Evolutionary conservation across 139 green algal species (phyloP).

Genomic region (Diplosphaera chodatii): DNA sequence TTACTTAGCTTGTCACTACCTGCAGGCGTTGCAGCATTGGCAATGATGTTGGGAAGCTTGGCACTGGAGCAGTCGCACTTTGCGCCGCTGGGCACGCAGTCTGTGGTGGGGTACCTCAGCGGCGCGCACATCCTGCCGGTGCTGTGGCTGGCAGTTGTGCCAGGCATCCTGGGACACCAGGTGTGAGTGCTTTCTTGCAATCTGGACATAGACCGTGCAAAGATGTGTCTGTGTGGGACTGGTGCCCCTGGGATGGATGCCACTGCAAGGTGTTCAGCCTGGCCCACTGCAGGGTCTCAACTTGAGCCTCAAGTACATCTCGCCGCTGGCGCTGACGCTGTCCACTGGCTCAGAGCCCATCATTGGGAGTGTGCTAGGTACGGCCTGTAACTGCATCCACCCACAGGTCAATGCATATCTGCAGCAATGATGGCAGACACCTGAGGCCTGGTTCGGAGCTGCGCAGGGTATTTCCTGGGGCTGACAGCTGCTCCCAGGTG

Average conservation of each 20-base stretch:
- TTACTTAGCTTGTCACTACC: neutral
- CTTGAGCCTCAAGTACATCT: neutral
- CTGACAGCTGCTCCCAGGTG: neutral
- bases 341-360: neutral
- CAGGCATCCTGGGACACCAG: slow-evolving; percentile 38
- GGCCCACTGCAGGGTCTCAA: too few species aligned
- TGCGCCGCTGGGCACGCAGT: slow-evolving; percentile 10
- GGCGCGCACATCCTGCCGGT: slow-evolving; percentile 33
- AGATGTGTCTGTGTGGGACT: too few species aligned
- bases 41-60: slow-evolving; percentile 18
- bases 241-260: too few species aligned
- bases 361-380: neutral
- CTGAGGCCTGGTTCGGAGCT: neutral
- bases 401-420: neutral
- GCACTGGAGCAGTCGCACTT: slow-evolving; percentile 25
- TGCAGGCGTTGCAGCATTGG: slow-evolving; percentile 11
- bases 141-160: slow-evolving; percentile 59
- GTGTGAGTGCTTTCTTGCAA: neutral
- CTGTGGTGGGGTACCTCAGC: slow-evolving; percentile 50
- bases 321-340: neutral
- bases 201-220: too few species aligned
- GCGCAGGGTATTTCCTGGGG: neutral
- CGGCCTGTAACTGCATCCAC: neutral
- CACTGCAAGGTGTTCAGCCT: too few species aligned
- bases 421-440: neutral